These are phyloP conservation scores for Yamadazyma spencermartinsiae DNA, from an alignment of 1,139 yeast genomes.

Conservation along the genomic window DNA sequence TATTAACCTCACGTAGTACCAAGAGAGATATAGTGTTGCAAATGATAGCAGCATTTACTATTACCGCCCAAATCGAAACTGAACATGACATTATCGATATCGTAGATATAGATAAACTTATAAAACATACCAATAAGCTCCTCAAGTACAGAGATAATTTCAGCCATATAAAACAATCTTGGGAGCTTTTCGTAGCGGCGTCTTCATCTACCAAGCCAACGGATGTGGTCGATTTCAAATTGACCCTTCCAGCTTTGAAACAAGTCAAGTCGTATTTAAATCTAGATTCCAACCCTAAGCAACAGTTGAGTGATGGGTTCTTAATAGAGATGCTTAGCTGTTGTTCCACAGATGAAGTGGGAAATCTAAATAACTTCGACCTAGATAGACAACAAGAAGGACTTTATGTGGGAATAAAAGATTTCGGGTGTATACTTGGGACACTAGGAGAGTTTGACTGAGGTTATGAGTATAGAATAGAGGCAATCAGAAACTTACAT, in stretches of 20 bases:
- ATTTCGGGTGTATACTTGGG: constrained; percentile 46
- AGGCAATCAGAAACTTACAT: too few relatives aligned
- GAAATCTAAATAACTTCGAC: constrained; percentile 32
- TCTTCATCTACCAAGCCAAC: constrained; percentile 4
- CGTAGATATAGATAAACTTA: constrained; percentile 43
- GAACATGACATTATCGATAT: constrained; percentile 34
- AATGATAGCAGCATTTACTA: constrained; percentile 32
- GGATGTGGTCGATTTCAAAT: constrained; percentile 16
- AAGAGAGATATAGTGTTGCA: constrained; percentile 26
- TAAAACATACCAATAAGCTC: constrained; percentile 27
- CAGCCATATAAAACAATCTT: constrained; percentile 29
- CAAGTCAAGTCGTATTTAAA: constrained; percentile 29
- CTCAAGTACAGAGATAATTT: constrained; percentile 36
- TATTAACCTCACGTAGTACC: constrained; percentile 8
- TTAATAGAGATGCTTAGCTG: constrained; percentile 49
- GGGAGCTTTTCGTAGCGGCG: constrained; percentile 36
- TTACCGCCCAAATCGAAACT: constrained; percentile 21
- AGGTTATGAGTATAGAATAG: background rate
- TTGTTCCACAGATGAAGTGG: constrained; percentile 29
- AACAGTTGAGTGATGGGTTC: constrained; percentile 28
- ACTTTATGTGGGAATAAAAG: constrained; percentile 35
- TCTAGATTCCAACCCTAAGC: constrained; percentile 23
- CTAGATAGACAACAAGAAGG: constrained; percentile 29
- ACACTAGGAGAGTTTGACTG: constrained; percentile 38
- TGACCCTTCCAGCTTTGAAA: constrained; percentile 36